phyloP scores from a whole-genome alignment of 176 grass and related monocot genomes.

The Oryza glumipatula region DNA sequence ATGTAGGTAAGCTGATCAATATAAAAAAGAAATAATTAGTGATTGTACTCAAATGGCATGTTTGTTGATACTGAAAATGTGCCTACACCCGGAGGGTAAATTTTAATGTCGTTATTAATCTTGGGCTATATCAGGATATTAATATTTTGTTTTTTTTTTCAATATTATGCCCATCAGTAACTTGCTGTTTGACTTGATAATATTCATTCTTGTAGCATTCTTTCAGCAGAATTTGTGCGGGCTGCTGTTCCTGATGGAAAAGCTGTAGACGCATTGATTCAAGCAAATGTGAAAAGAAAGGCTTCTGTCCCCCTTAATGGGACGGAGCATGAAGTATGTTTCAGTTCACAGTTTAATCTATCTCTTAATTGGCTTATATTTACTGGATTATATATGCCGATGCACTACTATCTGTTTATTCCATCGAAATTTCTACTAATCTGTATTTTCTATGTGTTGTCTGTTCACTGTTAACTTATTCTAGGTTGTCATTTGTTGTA shows the following conservation, averaged over 20 bases:
- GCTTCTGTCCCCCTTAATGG: constrained; percentile 63
- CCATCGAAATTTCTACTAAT: background rate
- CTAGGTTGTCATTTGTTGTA: background rate
- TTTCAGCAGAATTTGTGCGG: constrained; percentile 97
- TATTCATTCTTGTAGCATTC: constrained; percentile 99
- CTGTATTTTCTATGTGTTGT: background rate
- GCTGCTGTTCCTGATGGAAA: constrained; percentile 90
- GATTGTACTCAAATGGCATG: constrained; percentile 31
- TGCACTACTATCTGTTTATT: constrained; percentile 13
- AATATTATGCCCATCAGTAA: constrained; percentile 28
- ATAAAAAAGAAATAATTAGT: constrained; percentile 7
- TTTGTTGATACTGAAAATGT: background rate
- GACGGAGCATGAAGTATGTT: constrained; percentile 73
- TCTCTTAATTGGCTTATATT: constrained; percentile 7
- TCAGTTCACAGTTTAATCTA: constrained; percentile 22
- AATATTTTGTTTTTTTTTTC: background rate
- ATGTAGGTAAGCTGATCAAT: background rate
- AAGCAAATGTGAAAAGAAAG: constrained; percentile 71
- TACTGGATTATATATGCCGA: constrained; percentile 23
- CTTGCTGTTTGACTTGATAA: constrained; percentile 64
- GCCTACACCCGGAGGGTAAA: background rate
- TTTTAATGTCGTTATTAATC: constrained; percentile 6
- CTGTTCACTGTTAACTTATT: constrained; percentile 1
- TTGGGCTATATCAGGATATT: background rate
- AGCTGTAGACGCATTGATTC: constrained; percentile 73